phyloP scores from a whole-genome alignment of 2,329 filamentous ascomycete genomes.

The Gliomastix tumulicola region DNA sequence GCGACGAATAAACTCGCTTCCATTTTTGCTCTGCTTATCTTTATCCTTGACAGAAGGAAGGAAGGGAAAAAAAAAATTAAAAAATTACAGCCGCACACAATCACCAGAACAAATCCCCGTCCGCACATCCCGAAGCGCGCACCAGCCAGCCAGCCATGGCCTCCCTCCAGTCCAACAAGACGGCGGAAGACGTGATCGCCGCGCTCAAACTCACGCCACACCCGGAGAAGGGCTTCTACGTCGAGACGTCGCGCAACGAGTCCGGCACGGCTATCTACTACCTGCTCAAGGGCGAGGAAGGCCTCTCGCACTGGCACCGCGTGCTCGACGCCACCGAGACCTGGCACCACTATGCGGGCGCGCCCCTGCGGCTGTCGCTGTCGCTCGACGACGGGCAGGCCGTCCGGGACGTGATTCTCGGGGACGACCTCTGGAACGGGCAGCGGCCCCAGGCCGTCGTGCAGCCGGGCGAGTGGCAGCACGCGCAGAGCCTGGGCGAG shows the following conservation, averaged over 20 bases:
- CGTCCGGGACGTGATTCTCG: slow-evolving; percentile 26
- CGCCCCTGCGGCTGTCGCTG: slow-evolving; percentile 36
- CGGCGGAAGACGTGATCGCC: slow-evolving; percentile 34
- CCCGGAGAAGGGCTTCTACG: slow-evolving; percentile 40
- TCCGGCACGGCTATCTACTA: slow-evolving; percentile 46
- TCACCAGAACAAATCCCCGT: neutral
- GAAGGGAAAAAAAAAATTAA: neutral
- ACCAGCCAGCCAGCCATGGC: neutral
- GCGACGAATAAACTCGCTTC: neutral
- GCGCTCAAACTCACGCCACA: slow-evolving; percentile 33
- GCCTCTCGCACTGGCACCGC: slow-evolving; percentile 42
- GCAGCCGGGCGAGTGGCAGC: slow-evolving; percentile 34
- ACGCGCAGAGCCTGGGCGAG: slow-evolving; percentile 32
- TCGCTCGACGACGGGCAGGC: slow-evolving; percentile 32
- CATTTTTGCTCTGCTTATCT: neutral
- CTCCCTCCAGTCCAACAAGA: slow-evolving; percentile 4
- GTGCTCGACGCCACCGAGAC: slow-evolving; percentile 37
- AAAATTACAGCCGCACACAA: neutral
- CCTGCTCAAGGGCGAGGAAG: slow-evolving; percentile 34
- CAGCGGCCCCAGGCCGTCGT: slow-evolving; percentile 37
- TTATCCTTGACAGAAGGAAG: neutral
- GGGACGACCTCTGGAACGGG: slow-evolving; percentile 31
- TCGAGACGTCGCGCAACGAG: slow-evolving; percentile 40
- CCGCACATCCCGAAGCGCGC: neutral
- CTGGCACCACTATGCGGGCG: slow-evolving; percentile 48